Base-by-base conservation (phyloP, 164 flowering plant genomes). In the Aristolochia fimbriata region DNA sequence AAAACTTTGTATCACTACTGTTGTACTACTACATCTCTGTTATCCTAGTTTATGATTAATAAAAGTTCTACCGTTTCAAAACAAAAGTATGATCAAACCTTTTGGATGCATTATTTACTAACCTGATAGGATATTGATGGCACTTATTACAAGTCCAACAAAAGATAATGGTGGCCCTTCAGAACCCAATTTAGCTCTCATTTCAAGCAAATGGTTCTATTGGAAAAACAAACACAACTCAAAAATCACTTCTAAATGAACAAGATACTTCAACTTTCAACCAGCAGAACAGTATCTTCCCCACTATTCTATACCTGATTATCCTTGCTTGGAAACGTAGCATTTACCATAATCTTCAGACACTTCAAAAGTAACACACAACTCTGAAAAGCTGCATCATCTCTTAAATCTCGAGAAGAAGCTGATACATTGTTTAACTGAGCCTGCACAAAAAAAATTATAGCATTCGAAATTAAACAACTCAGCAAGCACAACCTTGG, bases 281-380 rank as follows among this genome's bases (percentile, higher is more conserved):
- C 43, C 10, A 51, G 3, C 10, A 51, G 24, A n/a, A 20, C 55
- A 51, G 55, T 4, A 51, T 51, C 55, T 51, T 14, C 24, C 30
- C 30, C 2, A 23, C 24, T 20, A 22, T 23, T 6, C 47, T 61
- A 51, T 75, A 90, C 99, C 97, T 93, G 99, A 75, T 90, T 93
- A 45, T 85, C 93, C 60, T 77, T 82, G 64, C 97, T 93, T 14
- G 86, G 81, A 70, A 90, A 91, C 24, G 97, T 82, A 45, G 99
- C 95, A 72, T 93, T 93, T 75, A 90, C 99, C 95, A 88, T 90
- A 47, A 93, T 83, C 70, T 85, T 93, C 78, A 93, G 74, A 68
- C 91, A 86, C 76, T 90, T 93, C 58, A 85, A 67, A 43, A 90
- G 87, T 56, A 86, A 67, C 49, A 67, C 69, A 30, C 81, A 63